Conservation (phyloP, 441 rosid genomes). For the Isatis lusitanica region DNA sequence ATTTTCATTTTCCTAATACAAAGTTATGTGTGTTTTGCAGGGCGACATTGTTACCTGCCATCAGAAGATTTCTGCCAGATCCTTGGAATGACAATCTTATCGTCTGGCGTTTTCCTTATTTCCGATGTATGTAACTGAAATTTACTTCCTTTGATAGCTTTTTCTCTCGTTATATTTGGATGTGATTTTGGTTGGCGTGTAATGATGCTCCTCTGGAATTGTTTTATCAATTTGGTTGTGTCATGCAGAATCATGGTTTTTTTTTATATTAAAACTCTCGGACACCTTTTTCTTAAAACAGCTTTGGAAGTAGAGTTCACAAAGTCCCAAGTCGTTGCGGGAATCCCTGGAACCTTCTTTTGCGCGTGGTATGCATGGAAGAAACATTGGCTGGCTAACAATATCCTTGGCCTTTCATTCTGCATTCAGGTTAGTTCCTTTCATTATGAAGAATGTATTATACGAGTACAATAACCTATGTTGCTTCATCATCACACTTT, state of each 20-base stretch:
- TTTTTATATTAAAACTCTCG: conserved; percentile 6
- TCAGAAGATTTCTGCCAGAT: conserved; percentile 63
- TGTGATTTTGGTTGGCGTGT: neutral
- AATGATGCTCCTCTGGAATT: neutral
- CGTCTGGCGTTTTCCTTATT: conserved; percentile 74
- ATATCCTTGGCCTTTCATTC: conserved; percentile 85
- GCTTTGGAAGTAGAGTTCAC: conserved; percentile 97
- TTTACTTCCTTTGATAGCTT: neutral
- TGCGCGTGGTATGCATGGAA: conserved; percentile 95
- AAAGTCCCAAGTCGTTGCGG: conserved; percentile 85
- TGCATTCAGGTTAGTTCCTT: conserved; percentile 81
- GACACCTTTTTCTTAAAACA: conserved; percentile 51
- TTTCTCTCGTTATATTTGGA: neutral
- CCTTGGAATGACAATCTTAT: conserved; percentile 83
- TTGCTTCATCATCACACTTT: neutral
- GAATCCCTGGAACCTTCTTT: conserved; percentile 90
- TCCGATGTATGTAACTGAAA: conserved; percentile 59
- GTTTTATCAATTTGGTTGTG: conserved; percentile 32
- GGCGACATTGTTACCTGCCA: conserved; percentile 85
- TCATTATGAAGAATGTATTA: neutral
- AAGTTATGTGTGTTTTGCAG: conserved; percentile 42
- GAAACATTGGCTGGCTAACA: conserved; percentile 98
- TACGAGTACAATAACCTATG: neutral
- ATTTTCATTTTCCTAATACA: conserved; percentile 12
- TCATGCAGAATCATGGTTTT: conserved; percentile 45